Conservation (phyloP, 345 rosid species). For the Arabis hirsuta region DNA sequence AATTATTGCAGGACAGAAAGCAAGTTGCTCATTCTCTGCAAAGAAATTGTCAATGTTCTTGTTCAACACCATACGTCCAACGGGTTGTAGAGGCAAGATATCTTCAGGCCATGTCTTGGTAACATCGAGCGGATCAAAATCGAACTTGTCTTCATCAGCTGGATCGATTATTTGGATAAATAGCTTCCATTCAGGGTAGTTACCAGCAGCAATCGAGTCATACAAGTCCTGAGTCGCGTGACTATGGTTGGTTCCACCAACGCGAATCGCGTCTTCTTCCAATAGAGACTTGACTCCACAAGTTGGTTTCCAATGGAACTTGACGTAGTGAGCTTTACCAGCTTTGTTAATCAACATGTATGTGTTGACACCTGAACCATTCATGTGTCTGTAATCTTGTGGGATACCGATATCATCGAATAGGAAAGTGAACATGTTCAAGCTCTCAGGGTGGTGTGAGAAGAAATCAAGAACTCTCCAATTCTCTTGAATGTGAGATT, state of each 20-base stretch:
- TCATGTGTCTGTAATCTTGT: slow-evolving; percentile 95
- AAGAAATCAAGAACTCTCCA: slow-evolving; percentile 97
- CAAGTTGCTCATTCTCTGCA: slow-evolving; percentile 94
- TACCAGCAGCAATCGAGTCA: slow-evolving; percentile 93
- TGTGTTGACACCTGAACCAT: slow-evolving; percentile 91
- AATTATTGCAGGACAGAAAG: slow-evolving; percentile 86
- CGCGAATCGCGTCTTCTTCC: slow-evolving; percentile 86
- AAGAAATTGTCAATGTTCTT: slow-evolving; percentile 97
- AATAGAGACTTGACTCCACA: slow-evolving; percentile 87
- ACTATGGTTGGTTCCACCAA: slow-evolving; percentile 96
- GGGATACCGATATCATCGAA: slow-evolving; percentile 93
- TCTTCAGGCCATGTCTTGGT: slow-evolving; percentile 99
- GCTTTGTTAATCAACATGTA: slow-evolving; percentile 83
- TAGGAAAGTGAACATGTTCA: slow-evolving; percentile 87
- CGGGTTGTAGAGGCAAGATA: slow-evolving; percentile 89
- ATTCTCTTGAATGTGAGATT: slow-evolving; percentile 90
- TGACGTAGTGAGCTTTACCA: slow-evolving; percentile 81
- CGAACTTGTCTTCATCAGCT: slow-evolving; percentile 76
- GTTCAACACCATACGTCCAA: slow-evolving; percentile 96
- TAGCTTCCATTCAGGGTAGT: slow-evolving; percentile 97
- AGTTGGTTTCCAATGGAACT: slow-evolving; percentile 96
- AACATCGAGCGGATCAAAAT: slow-evolving; percentile 95
- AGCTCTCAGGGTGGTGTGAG: slow-evolving; percentile 93
- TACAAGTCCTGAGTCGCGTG: slow-evolving; percentile 96
- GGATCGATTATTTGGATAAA: slow-evolving; percentile 89